phyloP scores from a whole-genome alignment of 768 basidiomycete genomes.

The Boletus barrowsii region DNA sequence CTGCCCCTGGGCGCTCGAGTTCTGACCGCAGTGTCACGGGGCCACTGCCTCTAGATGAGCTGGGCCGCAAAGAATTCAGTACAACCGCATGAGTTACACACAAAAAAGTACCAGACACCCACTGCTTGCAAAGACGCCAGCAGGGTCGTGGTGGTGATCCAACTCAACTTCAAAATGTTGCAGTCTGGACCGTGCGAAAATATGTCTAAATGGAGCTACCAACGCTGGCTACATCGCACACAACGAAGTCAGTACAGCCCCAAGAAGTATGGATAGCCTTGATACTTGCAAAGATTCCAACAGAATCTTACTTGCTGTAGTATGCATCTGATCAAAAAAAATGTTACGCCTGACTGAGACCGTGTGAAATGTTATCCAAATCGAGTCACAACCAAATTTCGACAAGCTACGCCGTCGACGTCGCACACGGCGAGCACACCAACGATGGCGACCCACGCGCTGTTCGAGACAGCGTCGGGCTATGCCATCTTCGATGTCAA shows the following conservation, averaged over 20 bases:
- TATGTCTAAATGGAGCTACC: not conserved
- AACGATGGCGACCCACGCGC: constrained; percentile 73
- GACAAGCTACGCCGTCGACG: constrained; percentile 26
- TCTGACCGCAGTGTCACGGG: not conserved
- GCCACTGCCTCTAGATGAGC: no score
- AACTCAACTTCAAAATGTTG: no score
- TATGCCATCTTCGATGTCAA: constrained; percentile 91
- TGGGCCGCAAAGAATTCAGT: not conserved
- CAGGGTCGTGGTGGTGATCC: no score
- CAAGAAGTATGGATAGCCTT: no score
- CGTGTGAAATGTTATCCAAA: constrained; percentile 10
- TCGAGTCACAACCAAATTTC: constrained; percentile 20
- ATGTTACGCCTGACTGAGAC: not conserved
- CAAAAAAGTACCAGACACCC: not conserved
- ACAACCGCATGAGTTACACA: not conserved
- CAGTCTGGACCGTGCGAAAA: constrained; percentile 4
- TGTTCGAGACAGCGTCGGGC: constrained; percentile 93
- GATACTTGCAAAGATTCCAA: no score
- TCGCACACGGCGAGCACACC: constrained; percentile 31
- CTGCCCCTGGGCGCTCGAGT: constrained; percentile 2
- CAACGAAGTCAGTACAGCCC: no score
- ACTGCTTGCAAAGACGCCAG: no score
- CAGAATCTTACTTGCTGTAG: no score
- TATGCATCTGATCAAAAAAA: no score
- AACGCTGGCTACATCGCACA: no score